Percentiles rank a stretch among this genome's conserved stretches.
Evolutionary conservation across 2,329 filamentous ascomycete species (phyloP).

Genomic region (Beauveria sp.): DNA sequence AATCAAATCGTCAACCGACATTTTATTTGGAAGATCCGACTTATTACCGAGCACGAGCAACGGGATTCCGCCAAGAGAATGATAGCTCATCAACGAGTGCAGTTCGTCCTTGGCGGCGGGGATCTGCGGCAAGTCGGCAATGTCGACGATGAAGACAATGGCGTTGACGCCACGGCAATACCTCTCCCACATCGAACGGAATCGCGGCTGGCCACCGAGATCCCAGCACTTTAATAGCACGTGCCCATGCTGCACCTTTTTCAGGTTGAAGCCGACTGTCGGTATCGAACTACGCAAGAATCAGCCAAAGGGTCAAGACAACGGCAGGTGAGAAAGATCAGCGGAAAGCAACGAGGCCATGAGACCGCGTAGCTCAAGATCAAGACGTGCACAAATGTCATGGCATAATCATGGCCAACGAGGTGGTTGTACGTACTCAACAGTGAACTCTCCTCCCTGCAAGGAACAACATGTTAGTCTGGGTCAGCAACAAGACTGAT

Average conservation of each 20-base stretch:
- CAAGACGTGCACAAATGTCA: not conserved
- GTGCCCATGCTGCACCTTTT: conserved; percentile 94
- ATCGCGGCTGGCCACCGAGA: conserved; percentile 90
- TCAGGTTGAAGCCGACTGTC: conserved; percentile 98
- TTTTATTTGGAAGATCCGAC: conserved; percentile 83
- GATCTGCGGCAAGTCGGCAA: conserved; percentile 74
- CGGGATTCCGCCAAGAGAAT: conserved; percentile 80
- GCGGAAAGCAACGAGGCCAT: not conserved
- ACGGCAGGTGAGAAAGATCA: not conserved
- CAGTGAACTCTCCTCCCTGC: conserved; percentile 94
- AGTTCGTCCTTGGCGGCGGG: conserved; percentile 87
- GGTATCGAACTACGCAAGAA: conserved; percentile 74
- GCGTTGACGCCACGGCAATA: conserved; percentile 97
- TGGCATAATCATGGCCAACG: not conserved
- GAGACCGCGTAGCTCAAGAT: not conserved
- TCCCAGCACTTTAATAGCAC: conserved; percentile 99
- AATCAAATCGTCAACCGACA: conserved; percentile 92
- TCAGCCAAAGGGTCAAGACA: conserved; percentile 27
- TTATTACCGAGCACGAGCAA: conserved; percentile 95
- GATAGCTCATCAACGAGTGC: conserved; percentile 78
- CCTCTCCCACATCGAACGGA: conserved; percentile 98
- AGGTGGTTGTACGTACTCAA: conserved; percentile 68
- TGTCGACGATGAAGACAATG: conserved; percentile 97
- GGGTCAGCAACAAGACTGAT: conserved; percentile 7
- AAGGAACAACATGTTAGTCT: conserved; percentile 15